These are phyloP conservation scores for Herpetomonas tarakana DNA, from an alignment of 208 protist species.

Conservation along the genomic window DNA sequence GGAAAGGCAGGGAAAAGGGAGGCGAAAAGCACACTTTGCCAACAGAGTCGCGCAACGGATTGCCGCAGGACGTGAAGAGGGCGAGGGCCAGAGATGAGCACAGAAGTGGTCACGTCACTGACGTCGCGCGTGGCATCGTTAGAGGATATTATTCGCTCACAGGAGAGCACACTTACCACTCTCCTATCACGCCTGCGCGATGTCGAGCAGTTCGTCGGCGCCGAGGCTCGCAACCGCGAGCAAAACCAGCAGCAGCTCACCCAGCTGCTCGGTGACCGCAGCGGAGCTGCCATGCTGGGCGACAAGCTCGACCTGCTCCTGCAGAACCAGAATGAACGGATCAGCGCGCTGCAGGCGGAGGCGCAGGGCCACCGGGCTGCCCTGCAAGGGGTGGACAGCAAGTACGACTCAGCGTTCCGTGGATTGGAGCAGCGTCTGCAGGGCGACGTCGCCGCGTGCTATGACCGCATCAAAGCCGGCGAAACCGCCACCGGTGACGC, in stretches of 20 bases:
- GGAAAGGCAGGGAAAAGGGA: too few species aligned
- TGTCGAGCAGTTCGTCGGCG: slow-evolving; percentile 69
- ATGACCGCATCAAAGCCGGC: slow-evolving; percentile 45
- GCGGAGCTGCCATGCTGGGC: slow-evolving; percentile 12
- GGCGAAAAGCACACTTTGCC: too few species aligned
- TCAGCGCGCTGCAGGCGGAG: slow-evolving; percentile 55
- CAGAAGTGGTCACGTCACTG: slow-evolving; percentile 40
- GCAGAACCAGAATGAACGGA: slow-evolving; percentile 42
- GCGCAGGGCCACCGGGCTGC: slow-evolving; percentile 37
- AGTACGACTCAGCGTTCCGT: slow-evolving; percentile 33
- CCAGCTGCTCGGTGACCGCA: slow-evolving; percentile 25
- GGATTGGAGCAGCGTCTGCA: slow-evolving; percentile 67
- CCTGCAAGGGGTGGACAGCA: slow-evolving; percentile 48
- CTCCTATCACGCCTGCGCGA: slow-evolving; percentile 71
- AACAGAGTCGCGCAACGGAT: too few species aligned
- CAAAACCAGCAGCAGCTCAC: slow-evolving; percentile 47
- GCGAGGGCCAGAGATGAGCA: too few species aligned
- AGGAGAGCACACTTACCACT: slow-evolving; percentile 53
- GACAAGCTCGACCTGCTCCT: slow-evolving; percentile 19
- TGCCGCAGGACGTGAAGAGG: too few species aligned
- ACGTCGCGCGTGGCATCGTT: slow-evolving; percentile 65
- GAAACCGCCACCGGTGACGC: slow-evolving; percentile 51
- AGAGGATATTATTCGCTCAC: slow-evolving; percentile 76
- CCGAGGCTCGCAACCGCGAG: slow-evolving; percentile 40
- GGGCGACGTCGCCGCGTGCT: slow-evolving; percentile 36